Percentiles rank a stretch among this genome's conserved stretches.
These are phyloP conservation scores for Aspergillus spinulosporus DNA, from an alignment of 2,329 filamentous ascomycete species.

Conservation along the genomic window DNA sequence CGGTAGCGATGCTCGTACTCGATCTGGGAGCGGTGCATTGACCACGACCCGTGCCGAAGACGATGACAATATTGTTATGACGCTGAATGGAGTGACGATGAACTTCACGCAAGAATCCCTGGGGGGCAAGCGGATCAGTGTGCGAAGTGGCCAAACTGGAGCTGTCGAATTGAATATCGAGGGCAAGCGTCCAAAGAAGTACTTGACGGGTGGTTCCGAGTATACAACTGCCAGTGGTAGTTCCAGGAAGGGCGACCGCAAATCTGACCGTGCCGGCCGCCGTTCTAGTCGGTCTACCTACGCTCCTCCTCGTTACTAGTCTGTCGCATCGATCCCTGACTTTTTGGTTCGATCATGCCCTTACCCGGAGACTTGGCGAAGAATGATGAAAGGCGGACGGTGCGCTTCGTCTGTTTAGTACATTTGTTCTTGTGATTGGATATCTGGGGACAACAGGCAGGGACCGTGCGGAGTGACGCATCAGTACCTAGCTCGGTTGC, in stretches of 20 bases:
- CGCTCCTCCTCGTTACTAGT: constrained; percentile 27
- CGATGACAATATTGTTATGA: constrained; percentile 41
- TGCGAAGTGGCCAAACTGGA: constrained; percentile 41
- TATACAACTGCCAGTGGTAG: constrained; percentile 31
- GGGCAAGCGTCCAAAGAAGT: constrained; percentile 39
- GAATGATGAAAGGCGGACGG: not conserved
- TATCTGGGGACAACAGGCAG: not conserved
- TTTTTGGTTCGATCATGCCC: not conserved
- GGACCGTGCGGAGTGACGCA: not conserved
- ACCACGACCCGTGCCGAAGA: constrained; percentile 35
- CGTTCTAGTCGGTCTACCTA: constrained; percentile 43
- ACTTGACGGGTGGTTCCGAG: constrained; percentile 38
- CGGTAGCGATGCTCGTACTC: constrained; percentile 38
- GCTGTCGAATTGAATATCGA: constrained; percentile 42
- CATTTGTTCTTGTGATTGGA: not conserved
- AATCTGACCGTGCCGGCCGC: constrained; percentile 40
- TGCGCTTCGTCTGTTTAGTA: not conserved
- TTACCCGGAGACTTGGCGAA: constrained; percentile 1
- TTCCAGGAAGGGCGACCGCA: constrained; percentile 31
- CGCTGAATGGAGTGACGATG: constrained; percentile 43
- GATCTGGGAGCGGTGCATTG: constrained; percentile 34
- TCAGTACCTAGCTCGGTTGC: not conserved
- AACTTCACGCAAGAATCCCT: constrained; percentile 39
- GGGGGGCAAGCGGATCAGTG: constrained; percentile 41
- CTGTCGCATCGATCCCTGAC: not conserved